Percentiles rank a stretch among this genome's conserved stretches.
phyloP scores from a whole-genome alignment of 1,284 basidiomycete species.

The Ganoderma leucocontextum region DNA sequence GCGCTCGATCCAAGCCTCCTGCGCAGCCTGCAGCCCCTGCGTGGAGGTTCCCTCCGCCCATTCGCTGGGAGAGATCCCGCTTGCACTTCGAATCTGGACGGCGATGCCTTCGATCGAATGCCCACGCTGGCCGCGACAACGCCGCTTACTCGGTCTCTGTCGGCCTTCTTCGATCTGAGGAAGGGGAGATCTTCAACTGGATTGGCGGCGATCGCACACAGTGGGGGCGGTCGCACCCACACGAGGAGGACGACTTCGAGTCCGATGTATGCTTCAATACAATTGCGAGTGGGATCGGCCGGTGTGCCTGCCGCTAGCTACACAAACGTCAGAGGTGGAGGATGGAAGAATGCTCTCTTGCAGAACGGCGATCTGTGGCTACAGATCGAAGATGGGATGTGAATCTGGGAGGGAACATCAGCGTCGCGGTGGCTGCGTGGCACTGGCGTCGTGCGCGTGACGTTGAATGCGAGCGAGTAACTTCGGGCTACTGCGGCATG shows the following conservation, averaged over 20 bases:
- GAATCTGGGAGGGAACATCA: neutral
- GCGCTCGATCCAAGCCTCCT: neutral
- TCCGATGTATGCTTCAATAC: conserved; percentile 61
- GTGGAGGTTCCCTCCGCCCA: neutral
- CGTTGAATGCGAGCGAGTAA: too few relatives aligned
- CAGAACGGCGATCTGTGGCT: neutral
- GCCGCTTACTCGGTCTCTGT: neutral
- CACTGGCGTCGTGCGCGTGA: too few relatives aligned
- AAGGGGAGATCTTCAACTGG: neutral
- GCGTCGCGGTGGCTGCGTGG: too few relatives aligned
- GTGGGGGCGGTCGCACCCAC: neutral
- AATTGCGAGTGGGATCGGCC: neutral
- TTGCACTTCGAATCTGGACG: neutral
- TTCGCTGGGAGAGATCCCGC: neutral
- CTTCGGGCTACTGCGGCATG: too few relatives aligned
- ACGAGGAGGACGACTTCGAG: neutral
- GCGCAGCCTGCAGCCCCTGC: neutral
- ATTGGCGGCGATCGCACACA: conserved; percentile 56
- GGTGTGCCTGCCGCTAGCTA: neutral
- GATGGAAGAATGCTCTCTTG: neutral
- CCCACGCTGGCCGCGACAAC: neutral
- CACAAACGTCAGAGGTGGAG: neutral
- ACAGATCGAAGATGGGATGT: neutral
- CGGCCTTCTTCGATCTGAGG: conserved; percentile 43
- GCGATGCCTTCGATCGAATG: neutral